Evolutionary conservation across 352 stramenopile genomes (phyloP), one percentile per base, ranked within the genome.

Genomic region (Phytopythium chamaehyphon): DNA sequence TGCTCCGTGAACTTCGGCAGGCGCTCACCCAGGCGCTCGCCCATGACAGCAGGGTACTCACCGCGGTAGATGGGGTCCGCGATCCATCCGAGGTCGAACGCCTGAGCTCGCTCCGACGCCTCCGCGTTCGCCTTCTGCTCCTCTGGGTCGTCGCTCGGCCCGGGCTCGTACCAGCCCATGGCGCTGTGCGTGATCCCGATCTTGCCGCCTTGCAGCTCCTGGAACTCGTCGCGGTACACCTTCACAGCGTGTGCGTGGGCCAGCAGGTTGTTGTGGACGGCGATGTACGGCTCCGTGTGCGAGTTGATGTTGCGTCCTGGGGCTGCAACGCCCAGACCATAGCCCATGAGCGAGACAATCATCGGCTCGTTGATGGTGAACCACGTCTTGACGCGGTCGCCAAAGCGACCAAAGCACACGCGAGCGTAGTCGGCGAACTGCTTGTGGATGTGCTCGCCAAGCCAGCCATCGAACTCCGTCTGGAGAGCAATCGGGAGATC

Each of bases 1-100:
- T 90, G 65, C 24, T 76, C 60, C 9, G 90, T 96, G 61, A 98
- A 98, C 43, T 54, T 56, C 8, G 93, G 90, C 37, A 98, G 68
- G 10, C 89, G 74, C 42, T 77, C 66, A 31, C 87, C 85, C 11
- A 89, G 68, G 43, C 77, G 71, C 31, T 90, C 54, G 55, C 77
- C 81, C 90, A 98, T 97, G 47, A 86, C 75, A 35, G 83, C 46
- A 2, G 95, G 92, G 73, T 98, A 98, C 50, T 98, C 86, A n/a
- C 90, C 91, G 14, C 73, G 71, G 64, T 85, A 92, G 19, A 98
- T 71, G 0, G 92, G 92, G 55, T 98, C 91, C 8, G 79, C 78
- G 52, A 96, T 93, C 89, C 90, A 98, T 10, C 73, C 88, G 14
- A 97, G 66, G 52, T 93, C 71, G 57, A 92, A 96, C 7, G 92